Percentiles rank a stretch among this genome's conserved stretches.
phyloP scores from a whole-genome alignment of 768 basidiomycete species.

The Pulveroboletus frians region DNA sequence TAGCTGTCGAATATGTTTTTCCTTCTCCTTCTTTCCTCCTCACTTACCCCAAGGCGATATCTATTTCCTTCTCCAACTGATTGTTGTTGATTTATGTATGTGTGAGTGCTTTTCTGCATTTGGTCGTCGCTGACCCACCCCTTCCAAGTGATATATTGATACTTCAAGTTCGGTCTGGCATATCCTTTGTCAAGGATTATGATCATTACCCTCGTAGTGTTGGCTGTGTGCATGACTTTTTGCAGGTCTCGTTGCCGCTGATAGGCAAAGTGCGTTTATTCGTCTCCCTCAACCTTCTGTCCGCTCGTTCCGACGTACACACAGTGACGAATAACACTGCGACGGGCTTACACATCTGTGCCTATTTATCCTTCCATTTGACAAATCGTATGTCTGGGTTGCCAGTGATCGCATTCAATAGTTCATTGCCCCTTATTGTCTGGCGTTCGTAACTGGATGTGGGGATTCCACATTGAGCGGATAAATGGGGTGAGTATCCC shows the following conservation, averaged over 20 bases:
- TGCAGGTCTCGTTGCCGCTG: no score
- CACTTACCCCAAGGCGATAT: slow-evolving; percentile 6
- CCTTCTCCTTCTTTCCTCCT: not conserved
- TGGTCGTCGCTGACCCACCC: not conserved
- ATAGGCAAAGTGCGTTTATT: not conserved
- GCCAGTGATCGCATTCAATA: slow-evolving; percentile 7
- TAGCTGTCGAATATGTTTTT: not conserved
- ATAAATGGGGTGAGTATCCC: slow-evolving; percentile 1
- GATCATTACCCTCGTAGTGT: slow-evolving; percentile 5
- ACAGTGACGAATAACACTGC: not conserved
- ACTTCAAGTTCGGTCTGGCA: slow-evolving; percentile 12
- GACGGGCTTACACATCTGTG: not conserved
- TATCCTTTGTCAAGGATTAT: slow-evolving; percentile 8
- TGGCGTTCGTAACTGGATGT: not conserved
- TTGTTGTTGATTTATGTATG: slow-evolving; percentile 1
- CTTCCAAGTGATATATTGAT: slow-evolving; percentile 11
- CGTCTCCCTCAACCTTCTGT: not conserved
- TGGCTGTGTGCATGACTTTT: slow-evolving; percentile 7
- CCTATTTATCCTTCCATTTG: not conserved
- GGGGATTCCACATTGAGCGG: not conserved
- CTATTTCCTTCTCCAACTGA: slow-evolving; percentile 3
- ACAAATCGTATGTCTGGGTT: not conserved
- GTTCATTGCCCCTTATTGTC: slow-evolving; percentile 4
- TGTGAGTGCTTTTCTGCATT: not conserved
- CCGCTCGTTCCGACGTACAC: not conserved